Evolutionary conservation across 495 filamentous ascomycete species (phyloP), one percentile per base, ranked within the genome.

Genomic region (Penicillium steckii): DNA sequence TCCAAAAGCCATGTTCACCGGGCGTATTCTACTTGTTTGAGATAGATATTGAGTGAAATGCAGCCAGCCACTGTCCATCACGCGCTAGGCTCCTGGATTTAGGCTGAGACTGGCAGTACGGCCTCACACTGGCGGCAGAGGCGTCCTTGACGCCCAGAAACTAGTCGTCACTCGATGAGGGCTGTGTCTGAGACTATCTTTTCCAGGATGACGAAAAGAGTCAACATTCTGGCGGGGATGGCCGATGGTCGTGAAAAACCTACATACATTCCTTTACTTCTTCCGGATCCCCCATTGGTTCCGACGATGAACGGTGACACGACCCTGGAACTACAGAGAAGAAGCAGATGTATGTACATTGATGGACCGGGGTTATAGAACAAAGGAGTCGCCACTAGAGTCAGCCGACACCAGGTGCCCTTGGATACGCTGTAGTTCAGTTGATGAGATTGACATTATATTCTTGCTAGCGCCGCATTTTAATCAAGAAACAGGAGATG

Each of bases 11-110:
- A 37, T 7, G 4, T 15, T 17, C 12, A 27, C 35, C 35, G 40
- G 43, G n/a, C 24, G 42, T 48, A 51, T 52, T 52, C 46, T 43
- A 55, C 37, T 35, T 9, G 51, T 52, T 61, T 52, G 56, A 41
- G 44, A 44, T 22, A 30, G 38, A 18, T 24, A 32, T 38, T 18
- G 46, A 44, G 49, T 19, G 42, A 41, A 22, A 56, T 66, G 62
- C 56, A 66, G 60, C 60, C 51, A 56, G 40, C 52, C 56, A 51
- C 32, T 51, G 37, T 46, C 43, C 44, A 66, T 66, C 62, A 66
- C 60, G 41, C 57, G 54, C 60, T 60, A 60, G 37, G 13, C 51
- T n/a, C 49, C 54, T 27, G 52, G 27, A 61, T 63, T 66, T 53
- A 21, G 53, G 58, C 10, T n/a, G 19, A 33, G 57, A 40, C 62